Percentiles rank a stretch among this genome's conserved stretches.
Evolutionary conservation across 192 early-diverging fungal genomes (phyloP).

Genomic region (Coemansia sp.): DNA sequence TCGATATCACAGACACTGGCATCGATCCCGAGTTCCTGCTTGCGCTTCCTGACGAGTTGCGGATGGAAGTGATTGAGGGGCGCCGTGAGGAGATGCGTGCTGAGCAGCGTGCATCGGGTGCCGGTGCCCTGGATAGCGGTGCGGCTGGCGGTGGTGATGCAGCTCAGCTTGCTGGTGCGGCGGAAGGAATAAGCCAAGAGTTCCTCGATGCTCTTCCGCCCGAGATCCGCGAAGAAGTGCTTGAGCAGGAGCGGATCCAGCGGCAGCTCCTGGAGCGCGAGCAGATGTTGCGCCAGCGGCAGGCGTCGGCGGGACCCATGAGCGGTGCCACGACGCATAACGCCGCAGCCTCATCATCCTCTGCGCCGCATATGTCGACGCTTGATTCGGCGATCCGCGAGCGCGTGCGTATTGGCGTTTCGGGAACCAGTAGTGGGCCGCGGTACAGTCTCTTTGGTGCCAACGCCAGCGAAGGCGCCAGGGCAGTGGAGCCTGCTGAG

Average conservation of each 20-base stretch:
- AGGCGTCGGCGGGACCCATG: slow-evolving; percentile 1
- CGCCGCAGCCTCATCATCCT: background rate
- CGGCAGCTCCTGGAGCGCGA: slow-evolving; percentile 65
- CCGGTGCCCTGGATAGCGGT: background rate
- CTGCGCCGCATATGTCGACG: slow-evolving; percentile 12
- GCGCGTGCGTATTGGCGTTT: slow-evolving; percentile 27
- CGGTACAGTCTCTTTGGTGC: slow-evolving; percentile 1
- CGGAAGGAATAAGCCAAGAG: slow-evolving; percentile 66
- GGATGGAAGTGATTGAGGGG: slow-evolving; percentile 87
- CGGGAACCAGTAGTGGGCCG: background rate
- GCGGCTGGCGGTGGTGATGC: background rate
- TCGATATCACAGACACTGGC: slow-evolving; percentile 92
- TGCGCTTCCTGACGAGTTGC: slow-evolving; percentile 92
- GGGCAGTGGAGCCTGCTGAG: slow-evolving; percentile 6
- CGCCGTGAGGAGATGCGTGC: slow-evolving; percentile 64
- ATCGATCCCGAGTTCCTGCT: slow-evolving; percentile 94
- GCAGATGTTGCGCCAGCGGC: slow-evolving; percentile 38
- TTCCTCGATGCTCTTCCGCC: slow-evolving; percentile 91
- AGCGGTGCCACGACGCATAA: slow-evolving; percentile 8
- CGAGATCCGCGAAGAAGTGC: slow-evolving; percentile 87
- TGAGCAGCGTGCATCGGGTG: slow-evolving; percentile 17
- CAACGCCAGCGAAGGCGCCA: background rate
- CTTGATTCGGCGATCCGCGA: slow-evolving; percentile 26
- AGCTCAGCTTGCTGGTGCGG: slow-evolving; percentile 14
- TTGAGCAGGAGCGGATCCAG: slow-evolving; percentile 72